Conservation (phyloP, 139 green algal species). For the Chlorella vulgaris region DNA sequence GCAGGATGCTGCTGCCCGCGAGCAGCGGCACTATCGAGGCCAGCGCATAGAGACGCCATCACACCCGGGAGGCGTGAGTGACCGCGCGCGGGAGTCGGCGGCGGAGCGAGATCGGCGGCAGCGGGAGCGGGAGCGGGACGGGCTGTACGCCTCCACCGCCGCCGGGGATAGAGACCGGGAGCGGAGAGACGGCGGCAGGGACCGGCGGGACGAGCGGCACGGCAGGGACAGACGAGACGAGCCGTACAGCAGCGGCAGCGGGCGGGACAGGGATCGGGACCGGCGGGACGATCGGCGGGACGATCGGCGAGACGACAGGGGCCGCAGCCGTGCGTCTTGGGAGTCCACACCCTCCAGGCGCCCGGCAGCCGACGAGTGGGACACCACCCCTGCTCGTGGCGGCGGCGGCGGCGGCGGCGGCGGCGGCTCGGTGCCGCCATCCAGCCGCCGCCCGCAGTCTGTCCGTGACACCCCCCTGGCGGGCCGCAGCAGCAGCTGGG, state of each 20-base stretch:
- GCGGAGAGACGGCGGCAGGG: not conserved
- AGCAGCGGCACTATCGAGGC: conserved; percentile 66
- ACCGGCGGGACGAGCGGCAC: conserved; percentile 12
- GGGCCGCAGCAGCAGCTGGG: conserved; percentile 14
- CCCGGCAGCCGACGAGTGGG: conserved; percentile 59
- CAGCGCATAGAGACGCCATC: conserved; percentile 83
- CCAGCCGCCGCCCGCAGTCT: conserved; percentile 25
- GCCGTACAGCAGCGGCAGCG: not conserved
- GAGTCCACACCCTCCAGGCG: conserved; percentile 37
- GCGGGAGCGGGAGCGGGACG: conserved; percentile 38
- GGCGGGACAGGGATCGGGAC: conserved; percentile 13
- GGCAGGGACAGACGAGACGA: not conserved
- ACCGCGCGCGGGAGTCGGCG: conserved; percentile 18
- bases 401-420: conserved; percentile 8
- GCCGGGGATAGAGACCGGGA: not conserved
- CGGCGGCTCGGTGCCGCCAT: not conserved
- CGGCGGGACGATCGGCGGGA: conserved; percentile 7
- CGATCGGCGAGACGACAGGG: conserved; percentile 1
- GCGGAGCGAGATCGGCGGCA: conserved; percentile 42
- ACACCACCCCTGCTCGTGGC: conserved; percentile 54
- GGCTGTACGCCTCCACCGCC: conserved; percentile 24
- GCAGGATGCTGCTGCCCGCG: not conserved
- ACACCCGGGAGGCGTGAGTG: conserved; percentile 67
- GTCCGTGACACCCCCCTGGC: conserved; percentile 38
- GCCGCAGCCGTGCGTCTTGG: conserved; percentile 27